Evolutionary conservation across 768 basidiomycete genomes (phyloP).

Genomic region (Tricholoma saponaceum): DNA sequence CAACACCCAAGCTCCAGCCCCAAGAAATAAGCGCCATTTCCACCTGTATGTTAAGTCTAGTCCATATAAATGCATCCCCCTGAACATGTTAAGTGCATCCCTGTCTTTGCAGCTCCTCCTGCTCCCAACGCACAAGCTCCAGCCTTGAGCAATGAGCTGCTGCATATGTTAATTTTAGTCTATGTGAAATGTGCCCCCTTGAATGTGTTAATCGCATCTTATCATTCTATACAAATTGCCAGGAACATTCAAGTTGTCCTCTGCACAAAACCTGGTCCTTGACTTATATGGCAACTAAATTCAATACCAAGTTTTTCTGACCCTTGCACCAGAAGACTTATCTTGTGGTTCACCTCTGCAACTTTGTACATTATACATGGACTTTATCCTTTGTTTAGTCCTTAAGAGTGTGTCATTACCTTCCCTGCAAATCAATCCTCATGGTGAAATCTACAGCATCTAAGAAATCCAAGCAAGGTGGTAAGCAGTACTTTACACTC

Average conservation of each 20-base stretch:
- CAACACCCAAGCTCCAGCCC: background rate
- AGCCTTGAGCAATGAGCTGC: background rate
- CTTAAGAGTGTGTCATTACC: background rate
- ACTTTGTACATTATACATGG: background rate
- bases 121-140: background rate
- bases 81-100: background rate
- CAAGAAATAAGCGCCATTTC: background rate
- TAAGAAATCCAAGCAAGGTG: background rate
- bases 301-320: background rate
- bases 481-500: no score
- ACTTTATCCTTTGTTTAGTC: background rate
- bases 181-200: background rate
- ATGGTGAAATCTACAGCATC: background rate
- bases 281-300: no score
- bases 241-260: no score
- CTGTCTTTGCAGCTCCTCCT: background rate
- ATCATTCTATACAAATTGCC: no score
- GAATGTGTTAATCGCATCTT: background rate
- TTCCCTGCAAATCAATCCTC: background rate
- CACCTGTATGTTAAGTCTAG: background rate
- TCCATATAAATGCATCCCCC: background rate
- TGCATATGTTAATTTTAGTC: background rate
- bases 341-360: background rate
- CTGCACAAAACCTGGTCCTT: no score
- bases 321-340: background rate